These are phyloP conservation scores for Nepenthes gracilis DNA, from an alignment of 148 eudicot genomes.

Conservation along the genomic window DNA sequence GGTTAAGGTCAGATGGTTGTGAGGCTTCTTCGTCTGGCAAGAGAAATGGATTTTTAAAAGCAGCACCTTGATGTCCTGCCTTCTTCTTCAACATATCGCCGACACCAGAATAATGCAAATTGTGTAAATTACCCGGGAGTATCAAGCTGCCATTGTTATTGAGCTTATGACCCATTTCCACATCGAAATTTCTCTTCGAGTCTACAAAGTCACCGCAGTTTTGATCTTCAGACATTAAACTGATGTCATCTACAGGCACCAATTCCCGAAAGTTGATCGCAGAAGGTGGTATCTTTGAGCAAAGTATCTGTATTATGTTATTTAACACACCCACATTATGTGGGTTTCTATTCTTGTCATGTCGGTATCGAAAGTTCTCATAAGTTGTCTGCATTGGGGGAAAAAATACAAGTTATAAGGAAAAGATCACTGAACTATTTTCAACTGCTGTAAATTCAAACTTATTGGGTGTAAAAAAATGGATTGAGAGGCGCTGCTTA, in stretches of 20 bases:
- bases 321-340: constrained; percentile 30
- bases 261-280: constrained; percentile 35
- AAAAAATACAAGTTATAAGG: neutral
- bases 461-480: too few relatives aligned
- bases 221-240: constrained; percentile 12
- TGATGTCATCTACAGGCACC: constrained; percentile 23
- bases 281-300: constrained; percentile 25
- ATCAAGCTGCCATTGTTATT: constrained; percentile 14
- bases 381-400: constrained; percentile 44
- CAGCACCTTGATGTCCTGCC: constrained; percentile 7
- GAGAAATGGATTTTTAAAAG: constrained; percentile 3
- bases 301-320: constrained; percentile 40
- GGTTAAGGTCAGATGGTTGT: too few relatives aligned
- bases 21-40: neutral
- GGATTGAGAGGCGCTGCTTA: too few relatives aligned
- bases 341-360: constrained; percentile 56
- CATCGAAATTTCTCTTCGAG: constrained; percentile 12
- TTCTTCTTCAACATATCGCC: constrained; percentile 20
- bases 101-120: constrained; percentile 22
- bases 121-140: constrained; percentile 22
- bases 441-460: too few relatives aligned
- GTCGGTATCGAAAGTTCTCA: constrained; percentile 62
- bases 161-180: constrained; percentile 18
- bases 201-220: constrained; percentile 10
- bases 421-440: neutral